Base-by-base conservation (phyloP, 768 basidiomycete genomes). In the Cystofilobasidium capitatum region DNA sequence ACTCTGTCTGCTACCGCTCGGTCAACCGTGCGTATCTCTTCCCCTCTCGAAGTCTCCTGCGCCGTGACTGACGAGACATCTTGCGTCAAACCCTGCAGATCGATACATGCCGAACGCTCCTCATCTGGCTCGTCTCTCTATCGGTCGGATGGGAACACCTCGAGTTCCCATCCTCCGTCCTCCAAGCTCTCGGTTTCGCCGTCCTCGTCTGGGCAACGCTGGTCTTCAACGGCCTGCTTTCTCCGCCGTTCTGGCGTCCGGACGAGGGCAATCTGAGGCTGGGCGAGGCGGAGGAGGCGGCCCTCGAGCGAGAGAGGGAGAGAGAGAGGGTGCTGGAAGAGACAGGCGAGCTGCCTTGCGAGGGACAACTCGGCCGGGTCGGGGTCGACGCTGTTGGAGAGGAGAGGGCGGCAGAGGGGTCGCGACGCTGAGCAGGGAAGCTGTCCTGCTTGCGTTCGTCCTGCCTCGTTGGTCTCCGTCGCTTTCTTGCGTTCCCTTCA, bases 51-150 rank as follows among this genome's bases (percentile, higher is more conserved):
- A 40, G 29, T 29, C 7, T 37, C n/a, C 12, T 40, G 24, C 6
- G 3, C 17, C 33, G 39, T 35, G 24, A 14, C 44, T 14, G 7
- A 33, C 57, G 16, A 24, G 37, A 17, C 24, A 31, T 58, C 22
- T 17, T 36, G 14, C n/a, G 3, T 47, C 62, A 26, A 13, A 16
- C 36, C 20, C 12, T 58, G 13, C 60, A 70, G 64, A 89, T 91
- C 42, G 96, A 99, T 77, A 93, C 92, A 8, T 96, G 91, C 79
- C 83, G 96, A 72, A 98, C 96, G 0, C 81, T 98, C 62, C 83
- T 84, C n/a, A 98, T 99, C 75, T 99, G 96, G 96, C 65, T 74
- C 12, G 72, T 73, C 26, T 71, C 70, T 4, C 72, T 75, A 26
- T 54, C 45, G 33, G 66, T 76, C 49, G 91, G 93, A 5, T 97